Evolutionary conservation across 495 filamentous ascomycete genomes (phyloP).

Genomic region (Geoglossum glabrum): DNA sequence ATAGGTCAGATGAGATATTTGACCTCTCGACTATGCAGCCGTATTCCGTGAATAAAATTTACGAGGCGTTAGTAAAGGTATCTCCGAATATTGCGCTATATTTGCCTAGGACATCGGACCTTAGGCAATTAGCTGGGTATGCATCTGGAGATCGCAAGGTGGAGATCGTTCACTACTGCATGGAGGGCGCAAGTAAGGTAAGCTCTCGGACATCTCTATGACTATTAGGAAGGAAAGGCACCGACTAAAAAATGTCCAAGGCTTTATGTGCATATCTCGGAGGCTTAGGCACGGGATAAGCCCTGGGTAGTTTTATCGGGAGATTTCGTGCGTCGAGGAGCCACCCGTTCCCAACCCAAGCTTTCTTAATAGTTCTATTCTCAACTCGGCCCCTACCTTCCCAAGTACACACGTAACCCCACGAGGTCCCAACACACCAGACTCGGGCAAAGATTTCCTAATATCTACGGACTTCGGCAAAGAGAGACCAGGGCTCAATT

Average conservation of each 20-base stretch:
- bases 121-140: conserved; percentile 57
- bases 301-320: too few relatives aligned
- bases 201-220: not conserved
- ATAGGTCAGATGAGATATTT: conserved; percentile 58
- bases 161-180: conserved; percentile 76
- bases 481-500: too few relatives aligned
- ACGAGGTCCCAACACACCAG: too few relatives aligned
- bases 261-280: conserved; percentile 4
- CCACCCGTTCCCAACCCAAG: too few relatives aligned
- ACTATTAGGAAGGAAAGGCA: not conserved
- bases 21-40: conserved; percentile 75
- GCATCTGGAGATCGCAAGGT: conserved; percentile 33
- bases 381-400: too few relatives aligned
- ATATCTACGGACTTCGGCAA: too few relatives aligned
- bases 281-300: not conserved
- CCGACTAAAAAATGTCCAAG: not conserved
- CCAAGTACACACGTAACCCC: too few relatives aligned
- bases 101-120: conserved; percentile 72
- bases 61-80: conserved; percentile 33
- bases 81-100: conserved; percentile 46
- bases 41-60: conserved; percentile 46
- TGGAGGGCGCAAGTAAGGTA: conserved; percentile 73
- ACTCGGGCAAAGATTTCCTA: too few relatives aligned
- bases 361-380: too few relatives aligned
- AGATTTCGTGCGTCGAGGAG: too few relatives aligned